Evolutionary conservation across 2,329 filamentous ascomycete genomes (phyloP).

Genomic region (Cadophora luteo-olivacea): DNA sequence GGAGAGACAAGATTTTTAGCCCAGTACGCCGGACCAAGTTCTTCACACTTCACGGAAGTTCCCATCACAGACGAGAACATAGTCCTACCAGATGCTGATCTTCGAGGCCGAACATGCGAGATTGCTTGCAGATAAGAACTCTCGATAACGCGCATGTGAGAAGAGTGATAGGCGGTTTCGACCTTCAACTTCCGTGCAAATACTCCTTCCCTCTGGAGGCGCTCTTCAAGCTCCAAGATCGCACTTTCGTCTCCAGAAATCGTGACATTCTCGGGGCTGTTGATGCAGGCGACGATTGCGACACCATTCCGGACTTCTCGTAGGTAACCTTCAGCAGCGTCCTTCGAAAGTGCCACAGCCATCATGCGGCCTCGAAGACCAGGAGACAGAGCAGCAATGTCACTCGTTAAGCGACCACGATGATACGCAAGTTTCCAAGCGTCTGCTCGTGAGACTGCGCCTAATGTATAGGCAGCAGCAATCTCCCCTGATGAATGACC

Average conservation of each 20-base stretch:
- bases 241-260: conserved; percentile 35
- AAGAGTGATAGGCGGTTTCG: conserved; percentile 51
- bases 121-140: conserved; percentile 33
- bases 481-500: conserved; percentile 46
- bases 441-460: conserved; percentile 32
- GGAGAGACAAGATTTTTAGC: conserved; percentile 51
- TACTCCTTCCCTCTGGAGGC: conserved; percentile 31
- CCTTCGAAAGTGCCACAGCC: conserved; percentile 51
- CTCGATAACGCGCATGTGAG: conserved; percentile 43
- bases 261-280: conserved; percentile 38
- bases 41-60: conserved; percentile 7
- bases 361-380: conserved; percentile 55
- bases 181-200: conserved; percentile 46
- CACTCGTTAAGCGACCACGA: conserved; percentile 26
- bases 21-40: conserved; percentile 51
- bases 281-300: conserved; percentile 45
- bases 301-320: conserved; percentile 1
- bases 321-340: background rate
- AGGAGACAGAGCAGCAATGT: conserved; percentile 31
- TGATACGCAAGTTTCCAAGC: conserved; percentile 34
- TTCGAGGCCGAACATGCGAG: background rate
- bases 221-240: conserved; percentile 23
- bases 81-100: background rate
- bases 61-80: conserved; percentile 33
- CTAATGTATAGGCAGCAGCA: conserved; percentile 47